These are phyloP conservation scores for Skeletonema costatum DNA, from an alignment of 108 stramenopile species.

Conservation along the genomic window DNA sequence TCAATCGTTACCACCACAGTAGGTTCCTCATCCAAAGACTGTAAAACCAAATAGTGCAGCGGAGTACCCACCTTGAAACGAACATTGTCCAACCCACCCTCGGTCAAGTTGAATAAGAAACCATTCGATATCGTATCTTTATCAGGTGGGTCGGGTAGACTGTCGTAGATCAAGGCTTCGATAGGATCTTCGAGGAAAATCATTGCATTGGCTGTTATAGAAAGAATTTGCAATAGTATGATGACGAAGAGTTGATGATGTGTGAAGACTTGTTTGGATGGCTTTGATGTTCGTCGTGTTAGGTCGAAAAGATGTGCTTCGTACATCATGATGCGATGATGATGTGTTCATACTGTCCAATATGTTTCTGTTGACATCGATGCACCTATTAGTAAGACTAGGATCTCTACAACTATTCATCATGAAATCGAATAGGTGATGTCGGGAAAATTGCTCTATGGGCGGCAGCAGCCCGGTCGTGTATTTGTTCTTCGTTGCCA, in stretches of 20 bases:
- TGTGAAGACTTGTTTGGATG: background rate
- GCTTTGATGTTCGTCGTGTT: background rate
- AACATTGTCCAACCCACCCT: background rate
- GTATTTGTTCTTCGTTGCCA: background rate
- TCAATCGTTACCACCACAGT: background rate
- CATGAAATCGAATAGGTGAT: background rate
- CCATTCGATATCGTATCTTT: background rate
- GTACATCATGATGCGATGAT: background rate
- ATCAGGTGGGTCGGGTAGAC: background rate
- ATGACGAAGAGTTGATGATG: background rate
- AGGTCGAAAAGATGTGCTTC: background rate
- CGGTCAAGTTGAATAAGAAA: slow-evolving; percentile 2
- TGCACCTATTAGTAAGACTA: too few species aligned
- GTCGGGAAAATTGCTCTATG: background rate
- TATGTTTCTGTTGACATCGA: background rate
- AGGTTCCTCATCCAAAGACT: background rate
- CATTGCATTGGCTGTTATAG: background rate
- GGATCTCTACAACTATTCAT: background rate
- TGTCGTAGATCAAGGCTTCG: background rate
- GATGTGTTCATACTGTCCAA: background rate
- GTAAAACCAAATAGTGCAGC: background rate
- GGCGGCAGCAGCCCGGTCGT: background rate
- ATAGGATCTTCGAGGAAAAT: background rate
- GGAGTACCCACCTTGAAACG: background rate
- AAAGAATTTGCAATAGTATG: background rate